phyloP scores from a whole-genome alignment of 2,329 filamentous ascomycete genomes.

The Camillea tinctor region DNA sequence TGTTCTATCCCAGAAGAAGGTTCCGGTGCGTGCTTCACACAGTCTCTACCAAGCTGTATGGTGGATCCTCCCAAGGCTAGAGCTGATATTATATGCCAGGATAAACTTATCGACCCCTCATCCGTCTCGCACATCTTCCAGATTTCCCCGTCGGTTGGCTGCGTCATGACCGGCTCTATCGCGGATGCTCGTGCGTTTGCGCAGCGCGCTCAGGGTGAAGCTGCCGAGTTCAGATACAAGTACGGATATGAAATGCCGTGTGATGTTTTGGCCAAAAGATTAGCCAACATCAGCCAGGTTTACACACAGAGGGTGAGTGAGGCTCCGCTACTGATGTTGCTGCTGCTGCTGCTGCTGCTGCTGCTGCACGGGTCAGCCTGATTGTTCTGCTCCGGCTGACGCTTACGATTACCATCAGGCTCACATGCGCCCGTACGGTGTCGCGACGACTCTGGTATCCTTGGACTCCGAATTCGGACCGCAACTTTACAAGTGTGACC shows the following conservation, averaged over 20 bases:
- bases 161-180: conserved; percentile 98
- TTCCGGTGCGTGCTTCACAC: conserved; percentile 70
- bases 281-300: conserved; percentile 99
- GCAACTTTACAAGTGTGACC: conserved; percentile 97
- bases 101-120: conserved; percentile 97
- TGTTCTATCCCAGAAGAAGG: conserved; percentile 98
- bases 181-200: conserved; percentile 94
- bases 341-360: no score
- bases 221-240: conserved; percentile 97
- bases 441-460: conserved; percentile 92
- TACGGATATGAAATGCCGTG: conserved; percentile 99
- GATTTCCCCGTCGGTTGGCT: conserved; percentile 92
- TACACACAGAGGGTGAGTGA: conserved; percentile 94
- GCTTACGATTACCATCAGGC: conserved; percentile 52
- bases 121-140: conserved; percentile 98
- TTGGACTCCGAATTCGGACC: conserved; percentile 90
- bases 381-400: conserved; percentile 17
- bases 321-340: no score
- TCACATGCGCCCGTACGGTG: conserved; percentile 96
- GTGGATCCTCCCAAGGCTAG: conserved; percentile 17
- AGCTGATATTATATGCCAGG: conserved; percentile 54
- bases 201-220: conserved; percentile 89
- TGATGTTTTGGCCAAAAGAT: conserved; percentile 90
- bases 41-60: conserved; percentile 14
- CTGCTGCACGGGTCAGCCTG: conserved; percentile 1